phyloP scores from a whole-genome alignment of 2,329 filamentous ascomycete species.

The Paracamarosporium sp. region DNA sequence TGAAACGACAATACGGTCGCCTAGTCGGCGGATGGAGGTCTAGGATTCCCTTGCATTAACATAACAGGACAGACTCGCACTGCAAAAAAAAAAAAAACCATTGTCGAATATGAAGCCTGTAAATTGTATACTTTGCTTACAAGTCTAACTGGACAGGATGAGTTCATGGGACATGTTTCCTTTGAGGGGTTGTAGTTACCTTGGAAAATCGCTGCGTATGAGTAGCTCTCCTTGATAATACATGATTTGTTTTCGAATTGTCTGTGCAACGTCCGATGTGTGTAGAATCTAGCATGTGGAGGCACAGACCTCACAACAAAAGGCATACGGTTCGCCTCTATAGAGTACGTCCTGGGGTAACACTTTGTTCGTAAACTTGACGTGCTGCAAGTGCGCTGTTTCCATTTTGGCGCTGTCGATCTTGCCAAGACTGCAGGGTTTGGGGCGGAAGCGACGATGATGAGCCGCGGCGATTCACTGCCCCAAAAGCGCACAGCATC shows the following conservation, averaged over 20 bases:
- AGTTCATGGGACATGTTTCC: not conserved
- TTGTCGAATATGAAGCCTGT: not conserved
- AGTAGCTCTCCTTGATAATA: not conserved
- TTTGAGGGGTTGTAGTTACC: not conserved
- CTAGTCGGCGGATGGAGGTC: too few species aligned
- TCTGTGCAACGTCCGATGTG: not conserved
- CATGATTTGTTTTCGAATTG: not conserved
- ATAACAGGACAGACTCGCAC: not conserved
- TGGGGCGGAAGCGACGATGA: constrained; percentile 30
- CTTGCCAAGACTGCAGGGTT: constrained; percentile 27
- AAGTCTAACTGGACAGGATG: not conserved
- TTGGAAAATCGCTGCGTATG: not conserved
- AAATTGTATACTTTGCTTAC: not conserved
- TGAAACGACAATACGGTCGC: not conserved
- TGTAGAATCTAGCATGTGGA: not conserved
- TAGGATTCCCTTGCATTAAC: not conserved
- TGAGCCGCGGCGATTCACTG: constrained; percentile 26
- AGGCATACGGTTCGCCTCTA: too few species aligned
- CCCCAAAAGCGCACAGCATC: constrained; percentile 4
- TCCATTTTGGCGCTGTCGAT: not conserved
- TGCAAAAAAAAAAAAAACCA: not conserved
- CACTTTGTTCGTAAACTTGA: too few species aligned
- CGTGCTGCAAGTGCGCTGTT: not conserved
- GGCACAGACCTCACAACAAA: too few species aligned
- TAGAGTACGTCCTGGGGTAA: too few species aligned